Base-by-base conservation (phyloP, 2,329 filamentous ascomycete species). In the Cephalotrichum gorgonifer region DNA sequence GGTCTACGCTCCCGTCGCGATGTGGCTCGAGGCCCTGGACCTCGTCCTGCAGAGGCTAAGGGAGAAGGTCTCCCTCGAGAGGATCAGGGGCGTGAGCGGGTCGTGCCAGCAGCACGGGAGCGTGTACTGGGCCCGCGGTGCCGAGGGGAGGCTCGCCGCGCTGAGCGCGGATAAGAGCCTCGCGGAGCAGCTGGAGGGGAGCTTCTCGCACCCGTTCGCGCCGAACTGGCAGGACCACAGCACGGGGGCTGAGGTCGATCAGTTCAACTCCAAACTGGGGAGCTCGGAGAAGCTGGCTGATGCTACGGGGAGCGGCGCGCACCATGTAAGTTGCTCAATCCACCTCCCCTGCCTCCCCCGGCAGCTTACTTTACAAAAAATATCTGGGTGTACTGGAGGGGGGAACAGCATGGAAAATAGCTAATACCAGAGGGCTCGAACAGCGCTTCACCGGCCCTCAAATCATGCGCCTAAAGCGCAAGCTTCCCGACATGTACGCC, bases 141-240 rank as follows among this genome's bases (percentile, higher is more conserved):
- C 87, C 6, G 85, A 86, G 61, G 60, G 65, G 7, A 60, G 85
- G 41, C 74, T 97, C 41, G 68, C 63, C 4, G 69, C 59, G 12
- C 69, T 97, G 41, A 74, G 87, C 55, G 62, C 75, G 3, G 67
- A 67, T 20, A 78, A 77, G 61, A 68, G 75, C 1, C 70, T 97
- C 43, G 75, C 86, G 45, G 81, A 86, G 52, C 89, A 95, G 68
- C 71, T 97, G 25, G 66, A 71, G 9, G 70, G 68, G 3, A 86
- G 85, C 0, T 87, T 97, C 61, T 86, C 89, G 15, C 85, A 94
- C 64, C 83, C 86, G 4, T 90, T 83, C 68, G 89, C 88, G 55
- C 93, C 93, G 7, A 98, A 97, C 65, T 98, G 93, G 93, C 93
- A 97, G 69, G 93, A 98, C 64, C 85, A 90, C 53, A 95, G 89